Base-by-base conservation (phyloP, 164 flowering plant species). In the Umbellularia californica region DNA sequence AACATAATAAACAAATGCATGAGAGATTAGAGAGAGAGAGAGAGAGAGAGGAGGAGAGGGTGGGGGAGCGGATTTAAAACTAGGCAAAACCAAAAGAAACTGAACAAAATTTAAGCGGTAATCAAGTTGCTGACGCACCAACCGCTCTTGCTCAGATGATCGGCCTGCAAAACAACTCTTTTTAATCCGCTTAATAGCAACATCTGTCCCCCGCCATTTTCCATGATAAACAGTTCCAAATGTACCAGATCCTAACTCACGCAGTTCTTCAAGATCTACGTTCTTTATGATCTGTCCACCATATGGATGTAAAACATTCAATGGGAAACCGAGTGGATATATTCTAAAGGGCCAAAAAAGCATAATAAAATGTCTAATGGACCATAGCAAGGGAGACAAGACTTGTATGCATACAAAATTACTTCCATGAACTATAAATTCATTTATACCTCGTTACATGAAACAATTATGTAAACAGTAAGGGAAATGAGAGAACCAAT, bases 221-320 rank as follows among this genome's bases (percentile, higher is more conserved):
- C 98, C 98, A 84, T 91, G 91, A 77, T 85, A 93, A 72, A 93
- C 98, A 70, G 98, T 93, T 69, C 98, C 98, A 85, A 85, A 93
- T 33, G 98, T 90, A 69, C 98, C 98, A 78, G 95, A 90, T 58
- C 98, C 98, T 65, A 93, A 76, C 75, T 93, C 98, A 33, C 86
- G 76, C 66, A 88, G 78, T 77, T 93, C 98, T 83, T 93, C 98
- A 73, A 93, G 98, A 83, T 93, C 98, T 70, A 88, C 89, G 84
- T 90, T 91, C 78, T 82, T 89, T 74, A 93, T 93, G 65, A 90
- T 93, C 98, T 93, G 86, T 72, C 70, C 72, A 80, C 67, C 68
- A 81, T 41, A 41, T 7, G 65, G 52, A 84, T 72, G 69, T 52
- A 65, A 79, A 81, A 41, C 25, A 72, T 78, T 77, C 70, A 78